Evolutionary conservation across 1,284 basidiomycete genomes (phyloP).

Genomic region (Inonotus obliquus): DNA sequence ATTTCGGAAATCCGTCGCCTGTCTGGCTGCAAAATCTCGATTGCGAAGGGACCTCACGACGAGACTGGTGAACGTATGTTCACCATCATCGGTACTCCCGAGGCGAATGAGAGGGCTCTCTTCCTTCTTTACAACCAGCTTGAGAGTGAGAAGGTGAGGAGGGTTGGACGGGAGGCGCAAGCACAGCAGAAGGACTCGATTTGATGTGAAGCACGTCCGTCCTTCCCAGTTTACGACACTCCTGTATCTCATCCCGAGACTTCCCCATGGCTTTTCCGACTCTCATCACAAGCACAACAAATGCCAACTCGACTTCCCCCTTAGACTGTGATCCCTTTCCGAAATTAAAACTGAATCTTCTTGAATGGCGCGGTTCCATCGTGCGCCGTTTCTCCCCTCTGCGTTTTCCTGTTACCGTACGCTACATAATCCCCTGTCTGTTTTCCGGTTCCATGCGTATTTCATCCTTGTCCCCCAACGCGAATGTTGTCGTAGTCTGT

Average conservation of each 20-base stretch:
- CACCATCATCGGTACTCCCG: conserved; percentile 95
- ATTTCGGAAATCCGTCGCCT: conserved; percentile 98
- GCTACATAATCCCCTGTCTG: conserved; percentile 3
- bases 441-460: not conserved
- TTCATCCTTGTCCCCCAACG: not conserved
- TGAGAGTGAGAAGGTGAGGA: conserved; percentile 92
- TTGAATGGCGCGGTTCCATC: conserved; percentile 6
- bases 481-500: conserved; percentile 14
- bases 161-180: conserved; percentile 76
- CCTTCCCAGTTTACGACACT: not conserved
- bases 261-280: not conserved
- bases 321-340: not conserved
- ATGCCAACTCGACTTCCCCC: not conserved
- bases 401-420: not conserved
- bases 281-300: not conserved
- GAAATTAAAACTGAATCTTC: not conserved
- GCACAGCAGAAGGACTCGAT: conserved; percentile 36
- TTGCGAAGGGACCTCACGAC: conserved; percentile 97
- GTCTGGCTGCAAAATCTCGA: conserved; percentile 94
- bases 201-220: not conserved
- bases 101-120: conserved; percentile 94
- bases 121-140: conserved; percentile 97
- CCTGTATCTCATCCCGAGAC: not conserved
- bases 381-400: conserved; percentile 9
- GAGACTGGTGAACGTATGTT: conserved; percentile 99